Evolutionary conservation across 768 basidiomycete species (phyloP), one percentile per base, ranked within the genome.

Genomic region (Russula emetica): DNA sequence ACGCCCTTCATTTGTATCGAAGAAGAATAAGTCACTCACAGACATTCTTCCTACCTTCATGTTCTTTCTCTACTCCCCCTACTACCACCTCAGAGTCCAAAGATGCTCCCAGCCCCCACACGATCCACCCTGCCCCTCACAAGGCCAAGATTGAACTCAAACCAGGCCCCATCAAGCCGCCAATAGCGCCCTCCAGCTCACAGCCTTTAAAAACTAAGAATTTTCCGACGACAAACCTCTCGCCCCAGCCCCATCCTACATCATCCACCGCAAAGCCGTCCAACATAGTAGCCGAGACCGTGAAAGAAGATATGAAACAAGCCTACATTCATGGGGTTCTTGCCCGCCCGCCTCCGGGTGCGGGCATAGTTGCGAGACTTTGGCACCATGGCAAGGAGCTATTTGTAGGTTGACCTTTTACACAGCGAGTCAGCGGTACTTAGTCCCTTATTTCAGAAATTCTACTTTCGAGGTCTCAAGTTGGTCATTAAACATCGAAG

Each of bases 381-480:
- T 73, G 70, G 52, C 82, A 83, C 58, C 80, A 82, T 63, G 80
- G 72, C 5, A 69, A 82, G 69, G 78, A 82, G 64, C 73, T 80
- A 55, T 74, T 82, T 62, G 80, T 81, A 54, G 59, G 80, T 73
- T 14, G 30, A 40, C 51, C 34, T 5, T 13, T 30, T 28, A 42
- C 42, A 24, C 42, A 36, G 61, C 14, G 36, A 24, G 18, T 16
- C 16, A 13, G 5, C 16, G 11, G n/a, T 16, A n/a, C 56, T 69
- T 26, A 66, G 20, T 8, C 40, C 24, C 22, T 5, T 24, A 63
- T 32, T 40, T 26, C 32, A 72, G 87, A 92, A 92, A 87, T 94
- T 94, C 74, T 94, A 94, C 75, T 86, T 78, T 70, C 79, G 83
- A 40, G 92, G 91, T 30, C 76, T 89, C 62, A 90, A 86, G 74